Evolutionary conservation across 345 rosid species (phyloP), one percentile per base, ranked within the genome.

Genomic region (Reutealis trisperma): DNA sequence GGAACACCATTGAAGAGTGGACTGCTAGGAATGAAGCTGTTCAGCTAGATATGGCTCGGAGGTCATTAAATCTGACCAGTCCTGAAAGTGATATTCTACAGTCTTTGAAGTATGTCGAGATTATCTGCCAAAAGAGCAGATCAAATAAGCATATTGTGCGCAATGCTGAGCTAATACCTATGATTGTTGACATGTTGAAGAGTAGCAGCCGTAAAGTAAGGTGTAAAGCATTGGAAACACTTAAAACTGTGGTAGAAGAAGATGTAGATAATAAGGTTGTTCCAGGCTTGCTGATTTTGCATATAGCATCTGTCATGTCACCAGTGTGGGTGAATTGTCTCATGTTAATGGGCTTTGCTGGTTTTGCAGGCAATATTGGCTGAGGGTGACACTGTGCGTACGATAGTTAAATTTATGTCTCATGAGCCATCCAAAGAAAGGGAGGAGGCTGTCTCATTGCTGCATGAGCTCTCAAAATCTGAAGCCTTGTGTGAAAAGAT

Each of bases 1-100:
- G 96, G 63, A 86, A 87, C 82, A 89, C 96, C 7, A 96, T 96
- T 37, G 93, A 96, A 82, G 98, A 96, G 84, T 96, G 99, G 99
- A 93, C 90, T 79, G 91, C 93, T 42, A 89, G 99, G 84, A 93
- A 93, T 75, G 98, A 93, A 77, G 85, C 86, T 82, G 92, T 88
- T 67, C 94, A 93, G 79, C 94, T 96, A 27, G 98, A 96, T 75
- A 82, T 87, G 81, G 97, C 97, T 41, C 86, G 89, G 24, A 88
- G 88, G 80, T 90, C 96, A 5, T 79, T 96, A 6, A 90, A 86
- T 71, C 55, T 84, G 32, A 79, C 82, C 13, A 92, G 90, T 83
- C 63, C 89, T n/a, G 99, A 96, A 82, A 58, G 76, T 24, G 96
- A 96, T 65, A 79, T 89, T 71, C 37, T 96, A 83, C 84, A 30